Evolutionary conservation across 495 filamentous ascomycete species (phyloP).

Genomic region (Lasiosphaeris hirsuta): DNA sequence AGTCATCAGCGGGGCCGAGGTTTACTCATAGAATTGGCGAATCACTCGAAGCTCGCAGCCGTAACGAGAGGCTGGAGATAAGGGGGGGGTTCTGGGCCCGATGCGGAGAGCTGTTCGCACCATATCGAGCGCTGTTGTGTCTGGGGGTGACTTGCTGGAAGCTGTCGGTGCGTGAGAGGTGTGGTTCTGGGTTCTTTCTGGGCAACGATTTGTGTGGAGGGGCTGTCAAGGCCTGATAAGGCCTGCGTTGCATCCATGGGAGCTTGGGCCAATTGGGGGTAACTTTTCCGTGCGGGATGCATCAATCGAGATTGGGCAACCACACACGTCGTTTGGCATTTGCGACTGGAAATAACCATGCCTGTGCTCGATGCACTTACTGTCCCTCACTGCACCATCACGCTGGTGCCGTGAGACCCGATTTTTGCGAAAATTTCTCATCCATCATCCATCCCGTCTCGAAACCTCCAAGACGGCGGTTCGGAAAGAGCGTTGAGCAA

Average conservation of each 20-base stretch:
- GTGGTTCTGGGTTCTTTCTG: too few species aligned
- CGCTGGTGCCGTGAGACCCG: too few species aligned
- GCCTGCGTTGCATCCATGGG: constrained; percentile 4
- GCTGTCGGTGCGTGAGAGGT: background rate
- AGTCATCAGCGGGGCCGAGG: background rate
- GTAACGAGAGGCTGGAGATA: constrained; percentile 10
- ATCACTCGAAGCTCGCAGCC: background rate
- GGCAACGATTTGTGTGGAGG: too few species aligned
- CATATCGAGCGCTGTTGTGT: too few species aligned
- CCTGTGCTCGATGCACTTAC: too few species aligned
- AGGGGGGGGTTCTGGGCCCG: background rate
- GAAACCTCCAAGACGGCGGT: too few species aligned
- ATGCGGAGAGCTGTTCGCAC: too few species aligned
- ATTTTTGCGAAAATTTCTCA: too few species aligned
- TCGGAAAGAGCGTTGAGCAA: too few species aligned
- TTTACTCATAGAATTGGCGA: constrained; percentile 22
- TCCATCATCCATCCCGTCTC: too few species aligned
- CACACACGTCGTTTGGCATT: background rate
- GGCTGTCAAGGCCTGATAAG: constrained; percentile 1
- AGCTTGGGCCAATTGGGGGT: constrained; percentile 22
- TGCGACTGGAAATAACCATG: too few species aligned
- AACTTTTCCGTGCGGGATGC: constrained; percentile 17
- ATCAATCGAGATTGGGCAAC: constrained; percentile 4
- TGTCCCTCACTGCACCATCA: too few species aligned
- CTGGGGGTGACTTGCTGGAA: background rate